Evolutionary conservation across 75 land plant genomes (phyloP).

Genomic region (Picea glauca): DNA sequence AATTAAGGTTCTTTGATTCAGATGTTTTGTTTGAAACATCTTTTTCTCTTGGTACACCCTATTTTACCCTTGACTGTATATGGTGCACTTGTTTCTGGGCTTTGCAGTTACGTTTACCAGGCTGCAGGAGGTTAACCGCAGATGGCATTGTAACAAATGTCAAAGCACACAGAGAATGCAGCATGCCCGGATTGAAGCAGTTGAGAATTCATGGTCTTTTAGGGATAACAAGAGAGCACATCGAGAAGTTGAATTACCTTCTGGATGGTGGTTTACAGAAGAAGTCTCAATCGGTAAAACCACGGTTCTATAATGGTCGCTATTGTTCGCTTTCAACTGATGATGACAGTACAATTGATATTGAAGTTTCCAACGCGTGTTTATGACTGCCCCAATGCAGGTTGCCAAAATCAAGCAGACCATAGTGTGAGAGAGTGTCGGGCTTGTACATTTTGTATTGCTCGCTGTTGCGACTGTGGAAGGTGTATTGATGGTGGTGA

Average conservation of each 20-base stretch:
- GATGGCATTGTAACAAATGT: too few relatives aligned
- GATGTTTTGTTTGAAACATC: too few relatives aligned
- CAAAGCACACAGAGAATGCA: not conserved
- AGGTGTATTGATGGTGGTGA: constrained; percentile 44
- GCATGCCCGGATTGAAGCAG: constrained; percentile 35
- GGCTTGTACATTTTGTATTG: constrained; percentile 70
- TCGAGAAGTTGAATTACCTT: constrained; percentile 37
- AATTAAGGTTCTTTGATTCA: too few relatives aligned
- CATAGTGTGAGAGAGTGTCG: constrained; percentile 31
- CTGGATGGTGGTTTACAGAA: constrained; percentile 18
- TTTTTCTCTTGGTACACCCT: too few relatives aligned
- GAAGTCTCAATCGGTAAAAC: constrained; percentile 20
- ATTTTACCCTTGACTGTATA: too few relatives aligned
- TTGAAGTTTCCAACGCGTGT: constrained; percentile 54
- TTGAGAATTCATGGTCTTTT: constrained; percentile 59
- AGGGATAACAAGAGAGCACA: constrained; percentile 51
- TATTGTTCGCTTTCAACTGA: constrained; percentile 22
- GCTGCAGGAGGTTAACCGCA: too few relatives aligned
- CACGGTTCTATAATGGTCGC: constrained; percentile 44
- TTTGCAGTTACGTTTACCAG: too few relatives aligned
- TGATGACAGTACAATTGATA: constrained; percentile 60
- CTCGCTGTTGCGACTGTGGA: constrained; percentile 74
- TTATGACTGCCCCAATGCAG: constrained; percentile 62
- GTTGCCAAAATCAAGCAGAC: constrained; percentile 25
- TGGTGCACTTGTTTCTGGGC: too few relatives aligned